Evolutionary conservation across 495 filamentous ascomycete genomes (phyloP).

Genomic region (Neurospora sp.): DNA sequence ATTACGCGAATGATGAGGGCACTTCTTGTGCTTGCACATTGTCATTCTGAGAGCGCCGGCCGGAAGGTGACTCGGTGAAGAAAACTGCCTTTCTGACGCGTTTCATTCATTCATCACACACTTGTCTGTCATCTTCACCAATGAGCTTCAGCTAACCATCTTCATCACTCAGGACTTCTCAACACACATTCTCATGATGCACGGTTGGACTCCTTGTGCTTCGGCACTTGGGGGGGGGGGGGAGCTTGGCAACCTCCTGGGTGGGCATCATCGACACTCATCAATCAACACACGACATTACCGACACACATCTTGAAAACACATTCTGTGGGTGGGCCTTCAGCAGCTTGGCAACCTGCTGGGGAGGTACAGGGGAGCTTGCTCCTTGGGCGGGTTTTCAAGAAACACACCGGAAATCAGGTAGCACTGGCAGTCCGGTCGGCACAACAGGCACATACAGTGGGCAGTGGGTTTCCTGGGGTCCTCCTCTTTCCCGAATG

Average conservation of each 20-base stretch:
- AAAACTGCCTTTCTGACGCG: not conserved
- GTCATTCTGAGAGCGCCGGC: not conserved
- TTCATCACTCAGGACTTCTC: not conserved
- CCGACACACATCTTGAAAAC: not conserved
- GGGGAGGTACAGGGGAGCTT: not conserved
- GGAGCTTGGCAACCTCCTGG: not conserved
- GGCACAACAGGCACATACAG: not conserved
- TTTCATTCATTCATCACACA: not conserved
- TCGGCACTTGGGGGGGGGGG: not conserved
- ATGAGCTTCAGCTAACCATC: not conserved
- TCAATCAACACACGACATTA: not conserved
- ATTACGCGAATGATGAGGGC: not conserved
- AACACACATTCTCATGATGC: not conserved
- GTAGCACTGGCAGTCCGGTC: not conserved
- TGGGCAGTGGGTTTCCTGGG: not conserved
- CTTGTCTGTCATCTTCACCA: not conserved
- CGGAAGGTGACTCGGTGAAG: not conserved
- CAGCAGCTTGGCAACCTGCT: not conserved
- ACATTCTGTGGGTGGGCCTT: not conserved
- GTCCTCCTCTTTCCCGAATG: not conserved
- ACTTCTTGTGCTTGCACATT: not conserved
- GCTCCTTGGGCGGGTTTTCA: not conserved
- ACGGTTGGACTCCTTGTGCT: not conserved
- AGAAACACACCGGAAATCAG: not conserved
- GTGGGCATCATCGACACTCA: not conserved